A percentile compares a stretch with the other conserved stretches of the same genome.
These are phyloP conservation scores for Suhomyces bokatorum DNA, from an alignment of 1,139 yeast species.

Conservation along the genomic window DNA sequence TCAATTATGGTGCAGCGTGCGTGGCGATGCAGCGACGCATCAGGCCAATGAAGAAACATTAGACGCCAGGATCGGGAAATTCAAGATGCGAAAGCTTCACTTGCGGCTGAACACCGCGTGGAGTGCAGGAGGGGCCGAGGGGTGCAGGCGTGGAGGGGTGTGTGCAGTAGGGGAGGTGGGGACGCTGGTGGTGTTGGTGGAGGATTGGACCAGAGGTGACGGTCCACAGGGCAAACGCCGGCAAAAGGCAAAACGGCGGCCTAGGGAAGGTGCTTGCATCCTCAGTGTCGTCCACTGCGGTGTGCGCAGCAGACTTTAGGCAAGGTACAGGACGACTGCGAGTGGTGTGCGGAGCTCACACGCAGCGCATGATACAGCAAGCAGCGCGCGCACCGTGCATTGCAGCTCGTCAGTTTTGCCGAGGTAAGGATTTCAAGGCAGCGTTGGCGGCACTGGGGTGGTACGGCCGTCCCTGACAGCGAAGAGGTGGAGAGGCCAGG, in stretches of 20 bases:
- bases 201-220: no score
- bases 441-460: background rate
- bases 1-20: slow-evolving; percentile 1
- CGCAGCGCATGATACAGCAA: slow-evolving; percentile 1
- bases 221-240: no score
- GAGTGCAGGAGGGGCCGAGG: background rate
- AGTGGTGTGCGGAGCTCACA: background rate
- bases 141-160: background rate
- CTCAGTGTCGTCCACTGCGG: no score
- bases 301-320: slow-evolving; percentile 2
- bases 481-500: background rate
- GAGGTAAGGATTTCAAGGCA: slow-evolving; percentile 2
- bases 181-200: no score
- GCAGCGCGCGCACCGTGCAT: slow-evolving; percentile 1
- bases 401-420: slow-evolving; percentile 9
- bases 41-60: background rate
- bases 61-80: slow-evolving; percentile 1
- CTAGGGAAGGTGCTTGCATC: background rate
- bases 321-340: slow-evolving; percentile 9
- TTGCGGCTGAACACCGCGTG: background rate
- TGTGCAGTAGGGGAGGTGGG: no score
- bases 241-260: background rate
- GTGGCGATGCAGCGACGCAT: background rate
- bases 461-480: background rate
- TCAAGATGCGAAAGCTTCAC: background rate